Percentiles rank a stretch among this genome's conserved stretches.
These are phyloP conservation scores for Brachypodium distachyon DNA, from an alignment of 202 grass and related monocot species.

Conservation along the genomic window DNA sequence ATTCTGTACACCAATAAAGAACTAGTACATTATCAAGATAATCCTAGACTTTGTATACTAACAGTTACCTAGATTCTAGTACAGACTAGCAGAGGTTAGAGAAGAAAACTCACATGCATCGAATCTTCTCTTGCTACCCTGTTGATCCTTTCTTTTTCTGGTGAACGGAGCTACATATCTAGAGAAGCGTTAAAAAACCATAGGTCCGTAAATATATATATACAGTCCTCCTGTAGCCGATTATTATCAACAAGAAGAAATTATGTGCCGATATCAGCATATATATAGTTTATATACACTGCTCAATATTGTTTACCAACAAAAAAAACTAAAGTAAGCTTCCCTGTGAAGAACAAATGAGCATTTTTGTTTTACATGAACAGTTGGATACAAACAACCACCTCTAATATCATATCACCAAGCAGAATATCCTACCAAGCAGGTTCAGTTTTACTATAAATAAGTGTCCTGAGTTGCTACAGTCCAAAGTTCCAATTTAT, in stretches of 20 bases:
- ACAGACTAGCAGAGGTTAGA: not conserved
- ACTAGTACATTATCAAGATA: slow-evolving; percentile 1
- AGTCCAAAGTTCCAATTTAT: too few relatives aligned
- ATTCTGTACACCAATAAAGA: slow-evolving; percentile 2
- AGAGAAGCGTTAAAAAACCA: not conserved
- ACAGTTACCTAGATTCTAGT: slow-evolving; percentile 20
- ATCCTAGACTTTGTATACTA: slow-evolving; percentile 2
- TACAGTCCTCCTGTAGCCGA: not conserved
- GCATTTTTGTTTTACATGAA: not conserved
- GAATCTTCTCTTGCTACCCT: slow-evolving; percentile 26
- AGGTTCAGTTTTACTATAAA: not conserved
- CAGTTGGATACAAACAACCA: not conserved
- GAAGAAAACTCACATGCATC: slow-evolving; percentile 35
- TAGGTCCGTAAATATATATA: not conserved
- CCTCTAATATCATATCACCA: not conserved
- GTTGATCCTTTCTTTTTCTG: slow-evolving; percentile 19
- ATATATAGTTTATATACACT: too few relatives aligned
- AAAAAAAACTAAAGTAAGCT: not conserved
- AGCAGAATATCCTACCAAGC: not conserved
- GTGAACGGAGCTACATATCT: not conserved
- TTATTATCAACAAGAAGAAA: slow-evolving; percentile 18
- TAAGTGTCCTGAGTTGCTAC: not conserved
- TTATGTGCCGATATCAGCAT: slow-evolving; percentile 8
- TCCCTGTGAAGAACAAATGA: not conserved
- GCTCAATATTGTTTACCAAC: slow-evolving; percentile 11